A percentile compares a stretch with the other conserved stretches of the same genome.
Conservation (phyloP, 768 basidiomycete species). For the Paxillus ammoniavirescens region DNA sequence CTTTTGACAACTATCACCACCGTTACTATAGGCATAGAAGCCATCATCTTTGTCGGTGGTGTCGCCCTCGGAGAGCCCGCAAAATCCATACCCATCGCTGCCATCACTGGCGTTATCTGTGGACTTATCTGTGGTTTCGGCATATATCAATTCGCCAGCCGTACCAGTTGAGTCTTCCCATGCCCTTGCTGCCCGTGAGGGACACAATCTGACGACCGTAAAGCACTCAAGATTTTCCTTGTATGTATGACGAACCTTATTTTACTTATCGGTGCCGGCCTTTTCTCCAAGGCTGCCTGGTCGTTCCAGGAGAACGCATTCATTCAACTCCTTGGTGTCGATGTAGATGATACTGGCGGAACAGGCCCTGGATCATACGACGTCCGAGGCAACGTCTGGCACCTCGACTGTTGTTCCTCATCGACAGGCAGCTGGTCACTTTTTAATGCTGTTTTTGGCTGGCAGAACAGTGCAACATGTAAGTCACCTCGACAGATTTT, state of each 20-base stretch:
- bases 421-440: conserved; percentile 70
- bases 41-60: conserved; percentile 91
- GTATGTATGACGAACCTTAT: conserved; percentile 89
- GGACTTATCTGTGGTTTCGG: conserved; percentile 73
- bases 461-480: conserved; percentile 83
- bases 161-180: conserved; percentile 54
- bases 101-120: conserved; percentile 79
- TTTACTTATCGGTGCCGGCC: conserved; percentile 90
- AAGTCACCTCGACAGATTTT: conserved; percentile 16
- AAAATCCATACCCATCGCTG: conserved; percentile 84
- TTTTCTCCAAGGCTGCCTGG: conserved; percentile 80
- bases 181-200: neutral
- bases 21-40: conserved; percentile 64
- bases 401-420: conserved; percentile 78
- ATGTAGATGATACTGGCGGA: conserved; percentile 65
- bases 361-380: conserved; percentile 84
- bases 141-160: conserved; percentile 79
- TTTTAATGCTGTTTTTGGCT: conserved; percentile 84
- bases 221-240: conserved; percentile 84
- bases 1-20: neutral
- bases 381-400: conserved; percentile 85
- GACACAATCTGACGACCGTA: neutral
- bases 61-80: conserved; percentile 85
- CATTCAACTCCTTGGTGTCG: conserved; percentile 65
- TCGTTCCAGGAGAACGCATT: conserved; percentile 70